Percentiles rank a stretch among this genome's conserved stretches.
Evolutionary conservation across 2,329 filamentous ascomycete genomes (phyloP).

Genomic region (Didymella keratinophila): DNA sequence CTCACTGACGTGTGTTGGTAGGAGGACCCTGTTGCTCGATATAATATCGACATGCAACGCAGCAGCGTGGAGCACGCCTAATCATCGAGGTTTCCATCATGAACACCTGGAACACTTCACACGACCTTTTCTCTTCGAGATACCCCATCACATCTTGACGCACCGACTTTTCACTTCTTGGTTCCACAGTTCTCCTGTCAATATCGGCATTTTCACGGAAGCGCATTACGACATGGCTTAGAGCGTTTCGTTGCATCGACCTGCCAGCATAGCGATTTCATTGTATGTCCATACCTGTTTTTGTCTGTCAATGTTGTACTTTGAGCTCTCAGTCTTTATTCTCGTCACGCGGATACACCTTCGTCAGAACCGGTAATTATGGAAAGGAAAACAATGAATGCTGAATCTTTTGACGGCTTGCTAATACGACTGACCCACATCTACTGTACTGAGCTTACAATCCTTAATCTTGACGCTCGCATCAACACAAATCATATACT

Average conservation of each 20-base stretch:
- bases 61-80: background rate
- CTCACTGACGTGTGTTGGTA: background rate
- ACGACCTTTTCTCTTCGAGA: constrained; percentile 25
- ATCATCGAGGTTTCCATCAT: background rate
- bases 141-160: constrained; percentile 23
- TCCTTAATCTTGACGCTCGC: background rate
- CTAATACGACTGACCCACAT: background rate
- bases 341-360: background rate
- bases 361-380: background rate
- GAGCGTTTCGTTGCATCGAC: background rate
- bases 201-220: constrained; percentile 1
- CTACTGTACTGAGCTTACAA: background rate
- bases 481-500: background rate
- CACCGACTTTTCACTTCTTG: constrained; percentile 14
- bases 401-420: background rate
- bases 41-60: background rate
- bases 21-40: background rate
- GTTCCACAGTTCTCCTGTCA: background rate
- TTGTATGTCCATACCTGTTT: background rate
- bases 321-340: background rate
- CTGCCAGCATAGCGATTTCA: constrained; percentile 9
- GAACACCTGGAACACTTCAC: background rate
- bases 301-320: background rate
- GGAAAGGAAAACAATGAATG: background rate
- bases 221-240: background rate